Base-by-base conservation (phyloP, 352 stramenopile species). In the Phytophthora citrophthora region DNA sequence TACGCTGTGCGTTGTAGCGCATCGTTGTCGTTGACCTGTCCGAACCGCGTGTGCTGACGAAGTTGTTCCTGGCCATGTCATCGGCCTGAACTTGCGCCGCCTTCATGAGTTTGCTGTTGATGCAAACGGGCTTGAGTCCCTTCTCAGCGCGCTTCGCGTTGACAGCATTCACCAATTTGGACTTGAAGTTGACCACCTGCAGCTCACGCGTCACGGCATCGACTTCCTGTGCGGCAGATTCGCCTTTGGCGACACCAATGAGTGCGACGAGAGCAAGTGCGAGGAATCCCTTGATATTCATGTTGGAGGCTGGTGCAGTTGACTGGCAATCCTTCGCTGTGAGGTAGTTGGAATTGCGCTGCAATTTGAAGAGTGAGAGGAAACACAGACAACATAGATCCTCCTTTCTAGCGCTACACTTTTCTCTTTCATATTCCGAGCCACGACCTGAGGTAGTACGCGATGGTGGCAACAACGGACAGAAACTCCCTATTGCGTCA, bases 51-150 rank as follows among this genome's bases (percentile, higher is more conserved):
- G 67, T 64, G 45, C 29, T 55, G 16, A 72, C 56, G 36, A 51
- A 63, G 50, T 34, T 56, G 54, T 63, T 68, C 27, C 39, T 60
- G 23, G 67, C 61, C 51, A 72, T 70, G 55, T 71, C 62, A 43
- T 59, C 31, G 11, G 61, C 61, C 38, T 54, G 36, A 31, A 58
- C 55, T 34, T 72, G 61, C 24, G 67, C 61, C 26, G 67, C 64
- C 40, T 55, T 61, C 45, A 59, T 68, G 15, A 75, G 56, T 41
- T 72, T 75, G 60, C 34, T 61, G 50, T 81, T 81, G 50, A 81
- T 48, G 20, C 41, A 48, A 5, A 32, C 23, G 36, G 36, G 5
- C 36, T 20, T 41, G 13, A 41, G 36, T 5, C 36, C 36, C 36
- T 41, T 41, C 36, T 20, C 15, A 18, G 36, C 36, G 36, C 36